phyloP scores from a whole-genome alignment of 1,284 basidiomycete species.

The Salmacisia buchloeana region DNA sequence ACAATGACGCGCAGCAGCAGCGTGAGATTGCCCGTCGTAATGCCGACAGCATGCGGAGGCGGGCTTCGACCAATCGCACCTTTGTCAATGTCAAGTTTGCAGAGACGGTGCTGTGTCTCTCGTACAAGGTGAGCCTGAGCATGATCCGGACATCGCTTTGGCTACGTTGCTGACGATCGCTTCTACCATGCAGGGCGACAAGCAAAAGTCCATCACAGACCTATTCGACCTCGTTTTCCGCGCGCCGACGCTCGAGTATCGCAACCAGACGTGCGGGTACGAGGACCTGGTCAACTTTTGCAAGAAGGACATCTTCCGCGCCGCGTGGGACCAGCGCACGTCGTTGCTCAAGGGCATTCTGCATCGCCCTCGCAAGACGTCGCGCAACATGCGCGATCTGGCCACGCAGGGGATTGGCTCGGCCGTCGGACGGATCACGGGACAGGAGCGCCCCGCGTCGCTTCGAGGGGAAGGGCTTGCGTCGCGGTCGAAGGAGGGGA shows the following conservation, averaged over 20 bases:
- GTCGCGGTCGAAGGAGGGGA: constrained; percentile 16
- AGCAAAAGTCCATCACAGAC: constrained; percentile 55
- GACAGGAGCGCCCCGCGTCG: background rate
- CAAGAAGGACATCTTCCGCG: constrained; percentile 45
- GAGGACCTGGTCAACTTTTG: constrained; percentile 41
- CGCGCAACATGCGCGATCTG: constrained; percentile 15
- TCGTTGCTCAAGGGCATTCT: constrained; percentile 43
- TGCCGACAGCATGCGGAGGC: constrained; percentile 52
- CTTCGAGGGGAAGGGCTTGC: background rate
- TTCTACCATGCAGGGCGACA: constrained; percentile 51
- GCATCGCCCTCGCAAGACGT: constrained; percentile 19
- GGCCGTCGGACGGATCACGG: background rate
- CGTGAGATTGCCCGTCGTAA: constrained; percentile 15
- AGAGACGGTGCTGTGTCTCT: constrained; percentile 56
- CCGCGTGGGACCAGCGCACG: constrained; percentile 46
- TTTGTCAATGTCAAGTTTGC: constrained; percentile 76
- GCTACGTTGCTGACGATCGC: constrained; percentile 10
- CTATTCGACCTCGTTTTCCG: constrained; percentile 57
- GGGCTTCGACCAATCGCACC: constrained; percentile 57
- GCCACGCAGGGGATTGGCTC: constrained; percentile 1
- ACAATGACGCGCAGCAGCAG: background rate
- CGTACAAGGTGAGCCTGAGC: constrained; percentile 51
- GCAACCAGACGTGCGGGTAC: constrained; percentile 75
- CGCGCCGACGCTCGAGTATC: constrained; percentile 64
- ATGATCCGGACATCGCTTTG: background rate